Evolutionary conservation across 2,329 filamentous ascomycete species (phyloP).

Genomic region (Passalora sequoiae): DNA sequence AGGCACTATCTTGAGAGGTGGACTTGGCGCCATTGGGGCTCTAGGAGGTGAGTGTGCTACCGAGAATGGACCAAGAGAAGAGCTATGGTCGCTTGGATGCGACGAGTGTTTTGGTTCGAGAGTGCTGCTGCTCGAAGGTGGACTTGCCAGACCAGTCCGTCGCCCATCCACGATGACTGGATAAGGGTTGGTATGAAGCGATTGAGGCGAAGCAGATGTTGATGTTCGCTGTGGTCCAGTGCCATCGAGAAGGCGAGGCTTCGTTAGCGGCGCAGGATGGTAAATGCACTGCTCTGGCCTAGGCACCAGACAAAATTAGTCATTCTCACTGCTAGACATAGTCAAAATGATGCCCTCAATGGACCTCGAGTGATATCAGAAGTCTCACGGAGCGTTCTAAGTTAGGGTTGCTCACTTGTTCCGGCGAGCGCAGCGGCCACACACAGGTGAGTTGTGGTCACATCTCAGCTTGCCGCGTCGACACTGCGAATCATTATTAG

Average conservation of each 20-base stretch:
- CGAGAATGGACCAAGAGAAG: too few species aligned
- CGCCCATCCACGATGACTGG: constrained; percentile 5
- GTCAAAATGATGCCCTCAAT: too few species aligned
- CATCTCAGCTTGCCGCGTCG: constrained; percentile 34
- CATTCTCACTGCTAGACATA: background rate
- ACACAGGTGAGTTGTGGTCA: constrained; percentile 31
- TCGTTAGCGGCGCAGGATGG: constrained; percentile 33
- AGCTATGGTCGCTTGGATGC: too few species aligned
- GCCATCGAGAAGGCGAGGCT: constrained; percentile 14
- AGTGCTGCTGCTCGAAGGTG: constrained; percentile 20
- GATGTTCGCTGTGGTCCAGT: constrained; percentile 17
- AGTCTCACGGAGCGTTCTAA: too few species aligned
- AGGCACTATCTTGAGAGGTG: background rate
- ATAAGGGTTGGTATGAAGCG: constrained; percentile 11
- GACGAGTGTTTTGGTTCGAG: too few species aligned
- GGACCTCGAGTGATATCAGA: too few species aligned
- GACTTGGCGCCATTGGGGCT: constrained; percentile 9
- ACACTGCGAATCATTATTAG: constrained; percentile 19
- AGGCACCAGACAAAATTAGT: constrained; percentile 1
- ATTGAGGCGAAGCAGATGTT: constrained; percentile 9
- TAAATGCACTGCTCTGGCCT: constrained; percentile 32
- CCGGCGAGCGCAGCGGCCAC: constrained; percentile 31
- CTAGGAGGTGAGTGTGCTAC: constrained; percentile 9
- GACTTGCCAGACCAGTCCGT: constrained; percentile 15
- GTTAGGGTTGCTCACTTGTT: too few species aligned